Base-by-base conservation (phyloP, 2,329 filamentous ascomycete genomes). In the Podosphaera xanthii region DNA sequence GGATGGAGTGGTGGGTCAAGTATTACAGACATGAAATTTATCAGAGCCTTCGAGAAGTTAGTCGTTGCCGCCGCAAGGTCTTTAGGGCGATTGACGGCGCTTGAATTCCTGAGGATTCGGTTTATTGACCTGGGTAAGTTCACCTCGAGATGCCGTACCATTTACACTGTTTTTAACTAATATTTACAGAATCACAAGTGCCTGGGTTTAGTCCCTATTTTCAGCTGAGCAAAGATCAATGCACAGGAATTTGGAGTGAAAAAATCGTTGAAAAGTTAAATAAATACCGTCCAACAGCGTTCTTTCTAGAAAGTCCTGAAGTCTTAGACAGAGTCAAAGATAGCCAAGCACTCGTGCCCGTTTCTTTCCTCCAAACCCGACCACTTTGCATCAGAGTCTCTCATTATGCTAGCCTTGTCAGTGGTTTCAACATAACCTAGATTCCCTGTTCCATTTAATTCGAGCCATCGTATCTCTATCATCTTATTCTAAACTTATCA, bases 131-230 rank as follows among this genome's bases (percentile, higher is more conserved):
- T 88, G 76, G 80, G 82, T 74, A 64, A 74, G 54, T 59, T 31
- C 10, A 10, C 8, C 22, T 34, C 10, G 22, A 22, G 22, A 22
- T 22, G 22, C 22, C 22, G 36, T 30, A 6, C 6, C 53, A 1
- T 8, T 4, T 58, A 2, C 31, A 33, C 12, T 3, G 46, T 42
- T 22, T 33, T 60, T 65, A 60, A 66, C 55, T 53, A 56, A 53
- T n/a, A n/a, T 44, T 7, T 7, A n/a, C 36, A 82, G 84, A 88
- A 67, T 86, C 83, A 1, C 79, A 82, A 2, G 75, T 84, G 12
- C 84, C 83, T 2, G 78, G 82, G 0, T 71, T 87, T 3, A 87
- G 88, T 64, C 85, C 85, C 0, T 87, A 83, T 66, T 89, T 87
- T 67, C 72, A 83, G 59, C 71, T 87, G 49, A 72, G 76, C 40